phyloP scores from a whole-genome alignment of 2,329 filamentous ascomycete genomes.

The Claviceps africana region DNA sequence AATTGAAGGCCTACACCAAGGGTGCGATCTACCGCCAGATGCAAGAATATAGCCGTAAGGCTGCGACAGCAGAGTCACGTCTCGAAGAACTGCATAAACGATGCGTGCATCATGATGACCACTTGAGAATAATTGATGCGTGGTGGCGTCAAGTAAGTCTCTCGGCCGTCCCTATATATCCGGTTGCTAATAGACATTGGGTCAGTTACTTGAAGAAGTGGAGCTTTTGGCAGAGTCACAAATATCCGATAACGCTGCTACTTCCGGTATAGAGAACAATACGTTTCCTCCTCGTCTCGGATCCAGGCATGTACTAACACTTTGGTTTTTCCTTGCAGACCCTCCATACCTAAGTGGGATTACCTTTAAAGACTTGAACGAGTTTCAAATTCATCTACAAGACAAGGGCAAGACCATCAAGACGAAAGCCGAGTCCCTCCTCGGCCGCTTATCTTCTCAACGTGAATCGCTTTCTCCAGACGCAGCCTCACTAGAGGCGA shows the following conservation, averaged over 20 bases:
- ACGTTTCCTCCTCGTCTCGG: not conserved
- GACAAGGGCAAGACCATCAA: conserved; percentile 65
- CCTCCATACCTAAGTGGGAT: conserved; percentile 43
- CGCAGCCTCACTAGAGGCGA: conserved; percentile 56
- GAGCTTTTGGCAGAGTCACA: conserved; percentile 41
- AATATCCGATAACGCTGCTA: conserved; percentile 15
- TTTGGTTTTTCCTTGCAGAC: conserved; percentile 23
- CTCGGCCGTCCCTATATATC: not conserved
- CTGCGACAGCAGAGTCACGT: conserved; percentile 64
- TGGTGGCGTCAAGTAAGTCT: conserved; percentile 82
- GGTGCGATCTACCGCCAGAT: conserved; percentile 95
- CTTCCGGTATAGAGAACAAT: conserved; percentile 12
- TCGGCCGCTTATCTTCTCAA: conserved; percentile 38
- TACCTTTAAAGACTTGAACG: conserved; percentile 47
- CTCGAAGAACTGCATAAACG: conserved; percentile 68
- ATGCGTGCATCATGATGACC: conserved; percentile 76
- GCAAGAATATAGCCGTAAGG: conserved; percentile 93
- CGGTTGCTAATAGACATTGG: conserved; percentile 2
- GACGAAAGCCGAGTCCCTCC: conserved; percentile 55
- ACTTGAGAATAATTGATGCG: conserved; percentile 75
- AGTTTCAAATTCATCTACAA: conserved; percentile 72
- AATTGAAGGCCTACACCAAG: conserved; percentile 39
- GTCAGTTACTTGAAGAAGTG: conserved; percentile 49
- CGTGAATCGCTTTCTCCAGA: conserved; percentile 50
- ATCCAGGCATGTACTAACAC: conserved; percentile 10